Base-by-base conservation (phyloP, 306 rosid genomes). In the Pterocarpus macrocarpus region DNA sequence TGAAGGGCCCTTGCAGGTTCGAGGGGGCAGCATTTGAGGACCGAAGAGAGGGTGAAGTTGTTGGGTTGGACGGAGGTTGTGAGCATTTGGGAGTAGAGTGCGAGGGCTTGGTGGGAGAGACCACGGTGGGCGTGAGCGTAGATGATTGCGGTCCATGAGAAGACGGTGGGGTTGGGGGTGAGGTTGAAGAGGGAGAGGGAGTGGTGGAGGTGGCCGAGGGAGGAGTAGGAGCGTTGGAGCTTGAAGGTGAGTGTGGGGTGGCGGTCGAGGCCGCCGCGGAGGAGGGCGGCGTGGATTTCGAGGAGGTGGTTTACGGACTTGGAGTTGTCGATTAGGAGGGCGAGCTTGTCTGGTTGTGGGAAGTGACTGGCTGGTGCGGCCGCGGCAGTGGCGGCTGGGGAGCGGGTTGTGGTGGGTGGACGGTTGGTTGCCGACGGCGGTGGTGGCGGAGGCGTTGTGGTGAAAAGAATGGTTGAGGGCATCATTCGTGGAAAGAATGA, bases 201-300 rank as follows among this genome's bases (percentile, higher is more conserved):
- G 87, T 86, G 85, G 85, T 88, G 85, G 71, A 90, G 96, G 85
- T 88, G 89, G 80, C 94, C 90, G 7, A 83, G 47, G n/a, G 91
- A 62, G 81, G 93, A 79, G 90, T 92, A 94, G 34, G 96, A 86
- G 55, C 96, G 98, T 80, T 90, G 98, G 80, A 94, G 97, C 76
- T 92, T 92, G 90, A 94, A 94, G 85, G 88, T 89, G 41, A 94
- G 67, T 80, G 91, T 81, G 15, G 94, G 90, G 83, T 94, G 87
- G 44, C 80, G 71, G 86, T 92, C 62, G 30, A 89, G 84, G 30
- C 86, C 88, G 1, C 79, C 89, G 36, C 96, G 96, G 64, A 94
- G 81, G 74, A 94, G 82, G 38, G 76, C 69, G 16, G 90, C 97
- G 86, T 94, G 96, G 81, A 89, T 81, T 86, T 90, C 86, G 64